Evolutionary conservation across 768 basidiomycete genomes (phyloP), one percentile per base, ranked within the genome.

Genomic region (Macrolepiota fuliginosa): DNA sequence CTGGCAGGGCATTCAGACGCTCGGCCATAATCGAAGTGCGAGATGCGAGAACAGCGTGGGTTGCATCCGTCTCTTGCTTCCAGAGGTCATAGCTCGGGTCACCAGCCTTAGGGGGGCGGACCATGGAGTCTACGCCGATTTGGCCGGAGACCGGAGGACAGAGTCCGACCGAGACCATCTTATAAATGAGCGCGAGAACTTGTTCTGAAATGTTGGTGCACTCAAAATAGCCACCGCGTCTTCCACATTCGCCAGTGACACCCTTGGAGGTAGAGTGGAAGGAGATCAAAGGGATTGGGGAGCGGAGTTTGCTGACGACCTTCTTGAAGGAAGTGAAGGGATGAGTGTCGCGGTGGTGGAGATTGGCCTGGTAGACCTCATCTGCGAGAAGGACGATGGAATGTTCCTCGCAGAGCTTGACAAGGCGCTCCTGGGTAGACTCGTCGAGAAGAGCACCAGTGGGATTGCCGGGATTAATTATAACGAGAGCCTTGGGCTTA

Each of bases 191-290:
- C 15, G 91, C 93, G 63, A 90, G 77, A 62, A 96, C 81, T 29
- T 93, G 89, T 7, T 86, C 79, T 12, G 80, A 71, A 66, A 99
- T 77, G 76, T 98, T 98, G 63, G 84, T 82, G 71, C 89, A 87
- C 76, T 99, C 96, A 68, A 96, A 96, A 80, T 97, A 99, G 2
- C 96, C 96, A 36, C 96, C 96, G 52, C 97, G 84, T n/a, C 96
- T 82, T 1, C 97, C 96, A 72, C 97, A 99, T 76, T 99, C 96
- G 62, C 96, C 96, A 39, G 85, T 85, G 63, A 97, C 92, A 56
- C 96, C 96, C 74, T 99, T 99, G 60, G 93, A 96, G 72, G 96
- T 96, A 57, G 92, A 94, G 79, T 99, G 96, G 88, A 97, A 98
- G 49, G 92, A 95, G 57, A 99, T 79, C 71, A 99, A 87, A 47